Conservation (phyloP, 2,329 filamentous ascomycete genomes). For the Aspergillus sp. region DNA sequence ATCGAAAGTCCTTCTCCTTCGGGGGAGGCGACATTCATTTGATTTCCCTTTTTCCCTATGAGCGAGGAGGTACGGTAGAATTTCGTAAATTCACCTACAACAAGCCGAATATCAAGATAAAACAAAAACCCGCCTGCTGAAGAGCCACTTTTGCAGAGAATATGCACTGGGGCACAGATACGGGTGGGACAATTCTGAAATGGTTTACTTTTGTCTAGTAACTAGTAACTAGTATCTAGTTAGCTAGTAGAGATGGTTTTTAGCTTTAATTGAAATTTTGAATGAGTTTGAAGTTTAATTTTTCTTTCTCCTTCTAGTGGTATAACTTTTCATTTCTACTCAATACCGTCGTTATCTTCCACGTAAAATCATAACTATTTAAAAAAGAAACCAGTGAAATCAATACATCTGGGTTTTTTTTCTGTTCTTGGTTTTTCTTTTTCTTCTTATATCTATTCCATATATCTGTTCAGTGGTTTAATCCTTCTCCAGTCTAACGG, state of each 20-base stretch:
- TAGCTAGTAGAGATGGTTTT: slow-evolving; percentile 3
- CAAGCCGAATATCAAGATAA: slow-evolving; percentile 30
- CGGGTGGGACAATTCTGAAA: slow-evolving; percentile 51
- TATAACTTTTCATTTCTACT: background rate
- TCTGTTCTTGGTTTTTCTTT: slow-evolving; percentile 9
- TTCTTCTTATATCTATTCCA: slow-evolving; percentile 16
- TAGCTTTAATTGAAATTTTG: background rate
- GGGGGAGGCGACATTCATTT: background rate
- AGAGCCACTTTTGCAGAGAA: slow-evolving; percentile 59
- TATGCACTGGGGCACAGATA: slow-evolving; percentile 63
- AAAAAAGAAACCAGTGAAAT: too few species aligned
- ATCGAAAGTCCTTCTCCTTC: background rate
- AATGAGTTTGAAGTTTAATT: slow-evolving; percentile 4
- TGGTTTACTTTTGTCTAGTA: too few species aligned
- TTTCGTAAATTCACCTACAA: slow-evolving; percentile 19
- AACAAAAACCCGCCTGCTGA: slow-evolving; percentile 47
- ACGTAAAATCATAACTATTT: slow-evolving; percentile 1
- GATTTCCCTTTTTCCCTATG: background rate
- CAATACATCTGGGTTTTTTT: background rate
- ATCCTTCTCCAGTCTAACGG: slow-evolving; percentile 82
- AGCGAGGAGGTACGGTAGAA: slow-evolving; percentile 26
- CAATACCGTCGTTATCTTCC: background rate
- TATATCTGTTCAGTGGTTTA: slow-evolving; percentile 37
- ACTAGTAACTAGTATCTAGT: background rate
- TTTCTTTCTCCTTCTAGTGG: background rate